Percentiles rank a stretch among this genome's conserved stretches.
phyloP scores from a whole-genome alignment of 208 protist species.

The Crithidia brevicula region DNA sequence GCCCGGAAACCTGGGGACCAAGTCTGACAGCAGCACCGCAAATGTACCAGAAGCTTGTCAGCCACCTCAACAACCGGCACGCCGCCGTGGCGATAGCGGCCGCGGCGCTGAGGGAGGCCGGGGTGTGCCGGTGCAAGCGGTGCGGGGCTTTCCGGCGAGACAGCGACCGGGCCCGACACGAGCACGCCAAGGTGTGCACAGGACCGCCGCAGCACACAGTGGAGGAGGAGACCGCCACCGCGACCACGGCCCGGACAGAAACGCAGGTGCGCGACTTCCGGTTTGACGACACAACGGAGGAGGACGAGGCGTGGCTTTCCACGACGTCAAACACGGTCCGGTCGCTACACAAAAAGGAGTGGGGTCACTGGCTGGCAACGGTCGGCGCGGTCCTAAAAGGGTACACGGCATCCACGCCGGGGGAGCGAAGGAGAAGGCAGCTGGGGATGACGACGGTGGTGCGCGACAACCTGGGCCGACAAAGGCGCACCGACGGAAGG shows the following conservation, averaged over 20 bases:
- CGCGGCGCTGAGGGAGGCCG: background rate
- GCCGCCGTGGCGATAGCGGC: background rate
- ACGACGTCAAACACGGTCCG: background rate
- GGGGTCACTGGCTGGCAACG: slow-evolving; percentile 19
- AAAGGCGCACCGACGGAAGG: background rate
- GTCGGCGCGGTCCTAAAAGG: slow-evolving; percentile 17
- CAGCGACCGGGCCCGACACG: background rate
- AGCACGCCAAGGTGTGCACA: background rate
- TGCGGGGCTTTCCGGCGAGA: background rate
- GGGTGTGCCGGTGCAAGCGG: background rate
- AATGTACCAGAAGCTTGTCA: background rate
- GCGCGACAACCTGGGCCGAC: slow-evolving; percentile 10
- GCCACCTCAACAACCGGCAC: background rate
- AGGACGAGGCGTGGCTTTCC: background rate
- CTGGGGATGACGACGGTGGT: slow-evolving; percentile 19
- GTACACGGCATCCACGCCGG: slow-evolving; percentile 15
- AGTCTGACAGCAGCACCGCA: background rate
- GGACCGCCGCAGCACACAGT: no score
- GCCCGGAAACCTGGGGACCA: background rate
- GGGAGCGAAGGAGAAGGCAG: slow-evolving; percentile 8
- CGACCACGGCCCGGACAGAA: no score
- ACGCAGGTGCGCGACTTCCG: background rate
- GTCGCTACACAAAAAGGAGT: slow-evolving; percentile 8
- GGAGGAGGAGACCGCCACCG: no score
- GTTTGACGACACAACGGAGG: background rate